Evolutionary conservation across 306 rosid species (phyloP), one percentile per base, ranked within the genome.

Genomic region (Cyclanthera cordifolia): DNA sequence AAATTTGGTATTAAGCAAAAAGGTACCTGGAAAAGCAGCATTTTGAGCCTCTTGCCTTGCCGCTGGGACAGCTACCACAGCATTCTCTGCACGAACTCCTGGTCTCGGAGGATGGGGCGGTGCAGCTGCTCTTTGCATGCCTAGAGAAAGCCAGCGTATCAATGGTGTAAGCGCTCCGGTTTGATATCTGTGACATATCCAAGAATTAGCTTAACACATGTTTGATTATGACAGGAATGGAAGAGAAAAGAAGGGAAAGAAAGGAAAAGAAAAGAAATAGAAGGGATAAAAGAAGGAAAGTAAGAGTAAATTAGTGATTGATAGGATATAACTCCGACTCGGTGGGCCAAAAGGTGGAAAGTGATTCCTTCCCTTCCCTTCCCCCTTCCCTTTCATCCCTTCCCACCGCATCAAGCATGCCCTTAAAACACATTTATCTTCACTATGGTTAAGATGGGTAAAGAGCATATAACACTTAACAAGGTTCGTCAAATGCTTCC

Each of bases 61-160:
- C 80, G 86, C 85, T 73, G 94, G 87, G 28, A 67, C 76, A 77
- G 87, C 85, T 69, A 87, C 85, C 11, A 50, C 79, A 70, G 45
- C 82, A 78, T 87, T 83, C 23, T 84, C 97, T 47, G 78, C 86
- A 87, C 90, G 78, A 67, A 79, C 86, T 56, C 88, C 89, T 59
- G 92, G 88, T 76, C 96, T 93, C 50, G 83, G 89, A 51, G 86
- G 93, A 48, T 78, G 88, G 75, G 96, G 98, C 73, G 98, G 95
- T 43, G 83, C 96, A 69, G 95, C 95, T 6, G 96, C 97, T 80
- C 95, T 88, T 75, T 86, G 95, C 99, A 90, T 94, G 60, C 91
- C 89, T 76, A 84, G 99, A 25, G 97, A 86, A 76, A 90, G 95
- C 97, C 99, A 90, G 70, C 87, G 80, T 75, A 94, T 48, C 46